Evolutionary conservation across 2,329 filamentous ascomycete genomes (phyloP).

Genomic region (Ceratocystis colombiana): DNA sequence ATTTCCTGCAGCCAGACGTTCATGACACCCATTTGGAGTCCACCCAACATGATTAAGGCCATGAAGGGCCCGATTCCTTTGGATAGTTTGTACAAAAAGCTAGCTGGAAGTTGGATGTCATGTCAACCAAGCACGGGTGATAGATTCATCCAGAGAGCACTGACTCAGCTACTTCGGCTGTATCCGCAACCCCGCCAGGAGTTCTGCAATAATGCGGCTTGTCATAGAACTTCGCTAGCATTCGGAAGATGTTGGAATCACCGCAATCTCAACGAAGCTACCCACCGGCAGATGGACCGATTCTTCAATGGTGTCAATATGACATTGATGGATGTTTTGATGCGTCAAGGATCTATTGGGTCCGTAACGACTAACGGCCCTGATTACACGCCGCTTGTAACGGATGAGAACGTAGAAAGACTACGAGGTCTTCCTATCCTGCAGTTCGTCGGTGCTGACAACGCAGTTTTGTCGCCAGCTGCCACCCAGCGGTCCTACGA

Average conservation of each 20-base stretch:
- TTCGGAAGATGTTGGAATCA: slow-evolving; percentile 57
- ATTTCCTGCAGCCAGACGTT: slow-evolving; percentile 53
- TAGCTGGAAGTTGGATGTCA: slow-evolving; percentile 47
- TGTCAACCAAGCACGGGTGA: slow-evolving; percentile 41
- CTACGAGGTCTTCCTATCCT: slow-evolving; percentile 46
- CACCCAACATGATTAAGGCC: slow-evolving; percentile 48
- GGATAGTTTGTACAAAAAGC: slow-evolving; percentile 40
- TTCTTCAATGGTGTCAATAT: slow-evolving; percentile 56
- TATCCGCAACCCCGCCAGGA: slow-evolving; percentile 46
- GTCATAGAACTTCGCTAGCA: slow-evolving; percentile 49
- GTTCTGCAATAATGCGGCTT: slow-evolving; percentile 51
- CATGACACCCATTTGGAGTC: slow-evolving; percentile 51
- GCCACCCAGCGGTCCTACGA: slow-evolving; percentile 46
- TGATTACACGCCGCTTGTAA: slow-evolving; percentile 39
- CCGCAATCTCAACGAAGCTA: slow-evolving; percentile 54
- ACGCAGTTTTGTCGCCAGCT: slow-evolving; percentile 45
- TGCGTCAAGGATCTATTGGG: slow-evolving; percentile 44
- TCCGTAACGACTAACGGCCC: slow-evolving; percentile 45
- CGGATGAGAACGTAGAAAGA: slow-evolving; percentile 40
- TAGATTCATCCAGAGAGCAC: slow-evolving; percentile 39
- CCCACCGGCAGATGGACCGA: slow-evolving; percentile 50
- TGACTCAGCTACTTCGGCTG: slow-evolving; percentile 49
- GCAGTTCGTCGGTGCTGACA: slow-evolving; percentile 47
- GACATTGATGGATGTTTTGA: slow-evolving; percentile 46
- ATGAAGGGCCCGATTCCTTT: slow-evolving; percentile 39